Conservation (phyloP, 202 grass and related monocot species). For the Bolboschoenoplectus hybrid region DNA sequence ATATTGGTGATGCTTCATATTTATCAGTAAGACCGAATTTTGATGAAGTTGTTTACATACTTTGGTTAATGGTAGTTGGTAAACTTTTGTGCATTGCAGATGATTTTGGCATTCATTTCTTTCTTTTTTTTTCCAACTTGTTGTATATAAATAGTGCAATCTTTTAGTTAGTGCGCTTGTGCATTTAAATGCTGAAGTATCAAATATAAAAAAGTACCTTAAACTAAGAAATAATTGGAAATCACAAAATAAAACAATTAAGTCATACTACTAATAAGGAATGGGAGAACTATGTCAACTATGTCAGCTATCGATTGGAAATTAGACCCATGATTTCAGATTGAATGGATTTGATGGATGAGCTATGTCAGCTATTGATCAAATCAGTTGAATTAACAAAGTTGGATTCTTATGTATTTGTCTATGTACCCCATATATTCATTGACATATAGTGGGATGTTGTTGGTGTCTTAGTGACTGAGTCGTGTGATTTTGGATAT, state of each 20-base stretch:
- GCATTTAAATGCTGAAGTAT: conserved; percentile 3
- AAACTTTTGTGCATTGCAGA: neutral
- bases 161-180: neutral
- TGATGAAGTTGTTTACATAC: neutral
- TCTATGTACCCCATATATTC: neutral
- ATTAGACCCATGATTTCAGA: neutral
- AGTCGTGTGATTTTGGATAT: neutral
- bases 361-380: neutral
- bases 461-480: neutral
- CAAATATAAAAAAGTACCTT: neutral
- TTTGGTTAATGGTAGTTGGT: neutral
- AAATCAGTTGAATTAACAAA: neutral
- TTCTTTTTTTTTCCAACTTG: neutral
- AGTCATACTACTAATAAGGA: neutral
- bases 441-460: neutral
- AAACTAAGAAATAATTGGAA: neutral
- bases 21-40: neutral
- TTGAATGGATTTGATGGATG: neutral
- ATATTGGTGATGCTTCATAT: neutral
- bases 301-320: neutral
- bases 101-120: neutral
- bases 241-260: conserved; percentile 5
- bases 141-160: neutral
- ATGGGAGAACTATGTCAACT: neutral
- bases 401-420: conserved; percentile 16